A percentile compares a stretch with the other conserved stretches of the same genome.
These are phyloP conservation scores for Pythium sp. DNA, from an alignment of 352 stramenopile species.

Conservation along the genomic window DNA sequence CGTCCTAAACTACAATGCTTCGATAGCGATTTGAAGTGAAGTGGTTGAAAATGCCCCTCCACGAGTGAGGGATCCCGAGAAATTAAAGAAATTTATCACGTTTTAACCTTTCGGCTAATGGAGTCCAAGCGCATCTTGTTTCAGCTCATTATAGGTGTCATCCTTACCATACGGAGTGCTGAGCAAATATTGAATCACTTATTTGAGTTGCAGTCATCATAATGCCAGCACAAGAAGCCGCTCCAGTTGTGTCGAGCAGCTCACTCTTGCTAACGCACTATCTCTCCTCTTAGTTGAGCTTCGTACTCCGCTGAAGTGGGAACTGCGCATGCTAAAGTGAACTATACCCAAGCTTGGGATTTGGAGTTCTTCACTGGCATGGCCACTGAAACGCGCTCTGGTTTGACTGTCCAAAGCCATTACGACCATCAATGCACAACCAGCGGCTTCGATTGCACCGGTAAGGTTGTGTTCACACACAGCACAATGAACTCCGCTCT, in stretches of 20 bases:
- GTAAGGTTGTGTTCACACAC: too few species aligned
- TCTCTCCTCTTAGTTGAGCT: too few species aligned
- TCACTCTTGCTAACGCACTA: too few species aligned
- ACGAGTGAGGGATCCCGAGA: constrained; percentile 55
- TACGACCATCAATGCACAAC: too few species aligned
- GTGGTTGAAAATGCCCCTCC: constrained; percentile 22
- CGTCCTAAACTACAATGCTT: background rate
- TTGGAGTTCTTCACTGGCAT: too few species aligned
- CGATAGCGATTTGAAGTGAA: background rate
- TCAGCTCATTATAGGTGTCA: background rate
- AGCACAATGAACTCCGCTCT: too few species aligned
- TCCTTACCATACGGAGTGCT: constrained; percentile 22
- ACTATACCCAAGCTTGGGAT: too few species aligned
- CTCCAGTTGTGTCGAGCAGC: background rate
- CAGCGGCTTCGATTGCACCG: too few species aligned
- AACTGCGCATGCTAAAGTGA: too few species aligned
- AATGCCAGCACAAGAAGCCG: background rate
- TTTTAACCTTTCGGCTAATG: constrained; percentile 68
- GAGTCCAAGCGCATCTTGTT: background rate
- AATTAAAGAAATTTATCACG: constrained; percentile 90
- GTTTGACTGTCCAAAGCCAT: too few species aligned
- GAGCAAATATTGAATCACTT: background rate
- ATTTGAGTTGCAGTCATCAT: background rate
- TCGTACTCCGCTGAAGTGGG: too few species aligned
- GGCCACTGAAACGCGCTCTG: too few species aligned